Evolutionary conservation across 1,139 yeast species (phyloP).

Genomic region (Hyphopichia burtonii): DNA sequence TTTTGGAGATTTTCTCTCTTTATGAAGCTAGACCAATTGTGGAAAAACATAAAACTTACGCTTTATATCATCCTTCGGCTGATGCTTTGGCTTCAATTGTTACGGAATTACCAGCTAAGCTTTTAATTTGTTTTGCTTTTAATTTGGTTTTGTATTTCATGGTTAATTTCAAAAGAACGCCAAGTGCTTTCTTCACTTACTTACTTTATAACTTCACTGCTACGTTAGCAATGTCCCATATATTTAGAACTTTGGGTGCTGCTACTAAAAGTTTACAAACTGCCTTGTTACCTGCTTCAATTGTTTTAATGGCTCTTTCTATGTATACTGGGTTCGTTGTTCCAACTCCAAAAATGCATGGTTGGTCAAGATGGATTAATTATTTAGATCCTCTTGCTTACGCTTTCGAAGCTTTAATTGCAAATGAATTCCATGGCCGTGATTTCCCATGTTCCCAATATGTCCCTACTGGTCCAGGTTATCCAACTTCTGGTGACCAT

Average conservation of each 20-base stretch:
- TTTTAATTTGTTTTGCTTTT: conserved; percentile 43
- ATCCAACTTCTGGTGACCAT: conserved; percentile 20
- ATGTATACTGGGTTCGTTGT: conserved; percentile 62
- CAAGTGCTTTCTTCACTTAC: conserved; percentile 62
- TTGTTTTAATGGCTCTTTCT: conserved; percentile 50
- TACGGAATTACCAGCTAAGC: conserved; percentile 58
- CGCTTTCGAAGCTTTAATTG: conserved; percentile 55
- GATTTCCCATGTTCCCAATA: conserved; percentile 45
- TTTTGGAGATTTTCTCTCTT: conserved; percentile 56
- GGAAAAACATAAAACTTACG: conserved; percentile 60
- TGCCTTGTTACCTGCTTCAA: conserved; percentile 64
- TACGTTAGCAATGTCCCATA: conserved; percentile 53
- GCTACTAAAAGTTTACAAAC: conserved; percentile 52
- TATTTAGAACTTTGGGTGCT: conserved; percentile 62
- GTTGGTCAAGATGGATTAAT: conserved; percentile 64
- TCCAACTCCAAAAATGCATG: conserved; percentile 57
- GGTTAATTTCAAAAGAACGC: conserved; percentile 52
- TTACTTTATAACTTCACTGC: conserved; percentile 44
- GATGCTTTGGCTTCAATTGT: conserved; percentile 60
- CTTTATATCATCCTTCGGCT: conserved; percentile 66
- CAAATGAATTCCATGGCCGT: conserved; percentile 54
- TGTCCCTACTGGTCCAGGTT: conserved; percentile 53
- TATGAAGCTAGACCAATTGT: conserved; percentile 60
- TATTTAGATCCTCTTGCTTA: conserved; percentile 58
- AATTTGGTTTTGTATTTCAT: conserved; percentile 55